Conservation (phyloP, 108 stramenopile genomes). For the Asterionellopsis glacialis region DNA sequence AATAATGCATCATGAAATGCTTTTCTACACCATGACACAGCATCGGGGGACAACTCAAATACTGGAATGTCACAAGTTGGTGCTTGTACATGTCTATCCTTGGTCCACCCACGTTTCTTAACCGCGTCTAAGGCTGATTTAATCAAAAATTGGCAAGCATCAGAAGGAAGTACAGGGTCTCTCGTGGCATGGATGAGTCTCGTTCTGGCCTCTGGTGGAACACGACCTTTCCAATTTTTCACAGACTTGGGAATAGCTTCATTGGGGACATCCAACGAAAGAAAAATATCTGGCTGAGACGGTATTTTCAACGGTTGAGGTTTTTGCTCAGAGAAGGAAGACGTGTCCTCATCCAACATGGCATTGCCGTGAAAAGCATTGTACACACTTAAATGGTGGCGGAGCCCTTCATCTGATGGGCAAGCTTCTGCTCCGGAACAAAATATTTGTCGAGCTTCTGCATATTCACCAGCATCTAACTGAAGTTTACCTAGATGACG, state of each 20-base stretch:
- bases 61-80: constrained; percentile 61
- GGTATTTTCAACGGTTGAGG: background rate
- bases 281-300: background rate
- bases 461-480: constrained; percentile 19
- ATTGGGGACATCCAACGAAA: constrained; percentile 1
- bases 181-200: background rate
- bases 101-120: constrained; percentile 38
- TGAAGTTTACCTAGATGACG: constrained; percentile 8
- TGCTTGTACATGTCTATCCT: constrained; percentile 47
- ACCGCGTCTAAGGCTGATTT: constrained; percentile 3
- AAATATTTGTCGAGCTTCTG: constrained; percentile 14
- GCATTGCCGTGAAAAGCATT: too few species aligned
- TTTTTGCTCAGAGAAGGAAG: too few species aligned
- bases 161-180: too few species aligned
- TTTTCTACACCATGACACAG: background rate
- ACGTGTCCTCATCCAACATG: too few species aligned
- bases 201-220: background rate
- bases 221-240: background rate
- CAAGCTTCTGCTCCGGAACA: constrained; percentile 6
- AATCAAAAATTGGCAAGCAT: background rate
- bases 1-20: background rate
- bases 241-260: background rate
- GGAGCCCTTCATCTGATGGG: constrained; percentile 7
- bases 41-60: constrained; percentile 15
- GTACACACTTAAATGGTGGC: constrained; percentile 6